Evolutionary conservation across 257 asterid genomes (phyloP).

Genomic region (Gentiana macrophylla): DNA sequence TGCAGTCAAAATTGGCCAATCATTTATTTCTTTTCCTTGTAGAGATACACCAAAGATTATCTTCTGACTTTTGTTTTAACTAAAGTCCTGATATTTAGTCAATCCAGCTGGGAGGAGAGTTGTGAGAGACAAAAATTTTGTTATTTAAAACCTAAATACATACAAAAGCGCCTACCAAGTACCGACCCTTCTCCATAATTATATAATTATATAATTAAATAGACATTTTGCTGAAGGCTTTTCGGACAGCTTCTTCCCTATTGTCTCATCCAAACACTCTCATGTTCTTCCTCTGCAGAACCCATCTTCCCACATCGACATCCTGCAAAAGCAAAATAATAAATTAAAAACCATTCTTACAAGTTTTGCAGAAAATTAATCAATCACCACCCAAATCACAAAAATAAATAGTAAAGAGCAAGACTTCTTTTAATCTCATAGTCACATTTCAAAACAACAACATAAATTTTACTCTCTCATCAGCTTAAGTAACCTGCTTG

Average conservation of each 20-base stretch:
- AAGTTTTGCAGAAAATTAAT: conserved; percentile 7
- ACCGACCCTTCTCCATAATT: conserved; percentile 99
- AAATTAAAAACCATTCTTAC: conserved; percentile 2
- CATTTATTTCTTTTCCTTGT: conserved; percentile 3
- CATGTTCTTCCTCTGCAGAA: conserved; percentile 84
- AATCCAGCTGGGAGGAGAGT: conserved; percentile 8
- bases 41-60: conserved; percentile 11
- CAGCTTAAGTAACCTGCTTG: neutral
- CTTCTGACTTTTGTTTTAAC: neutral
- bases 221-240: conserved; percentile 99
- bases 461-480: neutral
- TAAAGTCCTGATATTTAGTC: neutral
- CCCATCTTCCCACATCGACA: conserved; percentile 99
- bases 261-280: conserved; percentile 74
- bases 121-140: conserved; percentile 18
- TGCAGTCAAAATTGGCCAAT: conserved; percentile 47
- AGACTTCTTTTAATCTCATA: conserved; percentile 1
- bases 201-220: conserved; percentile 86
- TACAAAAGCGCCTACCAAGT: conserved; percentile 83
- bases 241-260: conserved; percentile 85
- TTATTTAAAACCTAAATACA: conserved; percentile 6
- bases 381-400: conserved; percentile 8
- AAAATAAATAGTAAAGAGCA: neutral
- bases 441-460: neutral
- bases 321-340: conserved; percentile 36